These are phyloP conservation scores for Saccharomycodes ludwigii DNA, from an alignment of 805 yeast genomes.

Conservation along the genomic window DNA sequence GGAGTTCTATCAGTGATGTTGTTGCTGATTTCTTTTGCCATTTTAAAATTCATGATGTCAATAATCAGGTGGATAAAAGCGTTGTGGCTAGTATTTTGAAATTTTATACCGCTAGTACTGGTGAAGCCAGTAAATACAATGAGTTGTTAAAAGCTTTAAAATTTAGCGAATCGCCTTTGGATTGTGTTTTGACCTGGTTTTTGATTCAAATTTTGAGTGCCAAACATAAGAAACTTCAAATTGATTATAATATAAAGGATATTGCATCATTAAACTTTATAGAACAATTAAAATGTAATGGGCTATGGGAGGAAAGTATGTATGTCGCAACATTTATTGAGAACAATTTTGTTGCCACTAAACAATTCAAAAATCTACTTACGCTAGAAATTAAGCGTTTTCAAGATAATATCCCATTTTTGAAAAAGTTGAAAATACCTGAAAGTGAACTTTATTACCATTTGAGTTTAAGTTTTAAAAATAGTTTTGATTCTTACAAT, in stretches of 20 bases:
- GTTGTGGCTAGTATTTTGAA: slow-evolving; percentile 20
- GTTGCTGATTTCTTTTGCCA: slow-evolving; percentile 15
- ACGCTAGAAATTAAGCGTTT: slow-evolving; percentile 16
- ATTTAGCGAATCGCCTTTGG: slow-evolving; percentile 4
- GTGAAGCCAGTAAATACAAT: slow-evolving; percentile 8
- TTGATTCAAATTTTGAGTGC: slow-evolving; percentile 32
- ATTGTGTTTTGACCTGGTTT: slow-evolving; percentile 36
- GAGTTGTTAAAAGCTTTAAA: slow-evolving; percentile 8
- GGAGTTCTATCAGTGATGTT: slow-evolving; percentile 23
- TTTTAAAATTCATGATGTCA: slow-evolving; percentile 11
- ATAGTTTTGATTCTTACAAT: not conserved
- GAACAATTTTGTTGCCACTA: slow-evolving; percentile 33
- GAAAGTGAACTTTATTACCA: slow-evolving; percentile 37
- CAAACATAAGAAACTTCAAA: slow-evolving; percentile 13
- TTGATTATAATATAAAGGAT: slow-evolving; percentile 25
- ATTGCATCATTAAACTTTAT: slow-evolving; percentile 32
- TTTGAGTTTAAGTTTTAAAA: slow-evolving; percentile 31
- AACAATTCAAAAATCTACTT: slow-evolving; percentile 25
- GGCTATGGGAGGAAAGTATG: slow-evolving; percentile 45
- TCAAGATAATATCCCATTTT: slow-evolving; percentile 7
- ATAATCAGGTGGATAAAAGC: no score
- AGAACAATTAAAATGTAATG: slow-evolving; percentile 34
- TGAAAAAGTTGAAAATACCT: slow-evolving; percentile 38
- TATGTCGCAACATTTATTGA: slow-evolving; percentile 48
- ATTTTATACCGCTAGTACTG: slow-evolving; percentile 15